These are phyloP conservation scores for Coriaria nepalensis DNA, from an alignment of 306 rosid genomes.

Conservation along the genomic window DNA sequence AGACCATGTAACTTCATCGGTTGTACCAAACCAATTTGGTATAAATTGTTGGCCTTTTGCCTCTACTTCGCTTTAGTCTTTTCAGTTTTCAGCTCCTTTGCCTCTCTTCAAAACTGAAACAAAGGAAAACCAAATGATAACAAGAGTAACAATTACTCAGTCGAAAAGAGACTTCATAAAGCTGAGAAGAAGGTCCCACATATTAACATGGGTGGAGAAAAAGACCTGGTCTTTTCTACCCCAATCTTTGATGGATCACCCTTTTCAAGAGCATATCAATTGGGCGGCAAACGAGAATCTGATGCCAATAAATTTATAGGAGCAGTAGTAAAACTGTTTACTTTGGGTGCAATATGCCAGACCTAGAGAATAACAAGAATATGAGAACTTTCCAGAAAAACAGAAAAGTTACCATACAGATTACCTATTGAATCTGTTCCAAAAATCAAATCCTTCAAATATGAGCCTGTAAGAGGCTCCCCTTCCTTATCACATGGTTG, in stretches of 20 bases:
- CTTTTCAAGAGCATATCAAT: conserved; percentile 66
- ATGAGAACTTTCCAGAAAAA: background rate
- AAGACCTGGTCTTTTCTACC: conserved; percentile 54
- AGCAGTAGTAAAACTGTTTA: conserved; percentile 65
- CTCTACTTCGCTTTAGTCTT: conserved; percentile 57
- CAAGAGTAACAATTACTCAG: too few relatives aligned
- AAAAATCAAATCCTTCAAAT: conserved; percentile 56
- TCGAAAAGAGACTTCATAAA: too few relatives aligned
- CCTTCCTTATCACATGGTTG: conserved; percentile 86
- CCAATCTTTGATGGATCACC: conserved; percentile 66
- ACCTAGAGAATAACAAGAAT: conserved; percentile 31
- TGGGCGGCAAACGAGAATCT: conserved; percentile 77
- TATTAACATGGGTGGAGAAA: background rate
- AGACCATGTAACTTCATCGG: conserved; percentile 41
- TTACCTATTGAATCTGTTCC: background rate
- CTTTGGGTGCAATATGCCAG: conserved; percentile 69
- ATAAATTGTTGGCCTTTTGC: conserved; percentile 33
- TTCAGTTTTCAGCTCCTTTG: conserved; percentile 77
- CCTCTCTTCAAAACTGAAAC: conserved; percentile 45
- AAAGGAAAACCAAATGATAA: too few relatives aligned
- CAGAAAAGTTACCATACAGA: background rate
- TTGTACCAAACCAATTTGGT: too few relatives aligned
- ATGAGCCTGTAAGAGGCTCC: conserved; percentile 64
- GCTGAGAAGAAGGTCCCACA: too few relatives aligned
- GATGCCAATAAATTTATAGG: conserved; percentile 55